Base-by-base conservation (phyloP, 441 rosid species). In the Sinapis alba region DNA sequence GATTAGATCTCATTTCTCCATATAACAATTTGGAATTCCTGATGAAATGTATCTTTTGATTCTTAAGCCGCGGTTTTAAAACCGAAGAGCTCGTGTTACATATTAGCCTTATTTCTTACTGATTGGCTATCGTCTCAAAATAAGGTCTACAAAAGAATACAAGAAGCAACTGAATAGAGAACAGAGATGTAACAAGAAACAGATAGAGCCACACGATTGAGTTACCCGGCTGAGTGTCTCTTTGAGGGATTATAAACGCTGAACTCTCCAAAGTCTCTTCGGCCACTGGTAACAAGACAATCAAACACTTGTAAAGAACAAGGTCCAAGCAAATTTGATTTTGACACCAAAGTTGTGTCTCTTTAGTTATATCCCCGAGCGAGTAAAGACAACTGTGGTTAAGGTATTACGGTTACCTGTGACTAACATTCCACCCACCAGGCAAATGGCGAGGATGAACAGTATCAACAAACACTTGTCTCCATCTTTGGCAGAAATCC, bases 251-350 rank as follows among this genome's bases (percentile, higher is more conserved):
- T 89, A 85, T 87, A 95, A 24, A 92, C 96, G 41, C 94, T 95
- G 86, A 84, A 92, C 38, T 95, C 97, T 0, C 98, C 97, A 16
- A 92, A 92, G n/a, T 91, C 97, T 83, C 98, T 90, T 74, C 86
- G 89, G 53, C 98, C 97, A 81, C 99, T 93, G 87, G 67, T 75
- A 82, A 89, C 85, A 83, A 83, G 75, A 79, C 43, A 79, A 68
- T 89, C 87, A 90, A 78, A 85, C 68, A 87, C 85, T 86, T 82
- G 73, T 65, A 47, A 75, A 68, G 72, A 72, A 68, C 73, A 80
- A 77, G 69, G 75, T 69, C 65, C 51, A 62, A 30, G 9, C 56
- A 77, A 50, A 65, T 28, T 57, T 3, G 21, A 10, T 64, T 41
- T 24, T 20, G 21, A 74, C 36, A 65, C 77, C 66, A 32, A 60